Percentiles rank a stretch among this genome's conserved stretches.
Evolutionary conservation across 305 asterid species (phyloP).

Genomic region (Solanum hybrid): DNA sequence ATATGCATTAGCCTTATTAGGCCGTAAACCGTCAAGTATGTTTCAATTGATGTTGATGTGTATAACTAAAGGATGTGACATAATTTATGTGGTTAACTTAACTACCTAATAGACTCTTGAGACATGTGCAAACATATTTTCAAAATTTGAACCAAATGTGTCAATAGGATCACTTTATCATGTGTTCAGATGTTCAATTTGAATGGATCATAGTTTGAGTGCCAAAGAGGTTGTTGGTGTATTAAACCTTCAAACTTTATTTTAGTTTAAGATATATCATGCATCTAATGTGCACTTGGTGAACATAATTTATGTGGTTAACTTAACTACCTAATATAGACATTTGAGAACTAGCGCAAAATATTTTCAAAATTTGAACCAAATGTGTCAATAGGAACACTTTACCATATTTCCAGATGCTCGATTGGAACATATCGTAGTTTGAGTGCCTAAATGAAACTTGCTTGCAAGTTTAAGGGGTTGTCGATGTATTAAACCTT

Average conservation of each 20-base stretch:
- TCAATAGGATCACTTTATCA: background rate
- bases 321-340: background rate
- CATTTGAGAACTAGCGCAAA: background rate
- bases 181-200: background rate
- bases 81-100: background rate
- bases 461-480: background rate
- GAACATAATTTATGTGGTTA: background rate
- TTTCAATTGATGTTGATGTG: background rate
- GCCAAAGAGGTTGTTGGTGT: background rate
- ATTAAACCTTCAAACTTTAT: background rate
- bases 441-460: background rate
- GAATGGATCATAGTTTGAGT: background rate
- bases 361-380: background rate
- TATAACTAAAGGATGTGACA: background rate
- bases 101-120: background rate
- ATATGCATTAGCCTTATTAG: background rate
- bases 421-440: background rate
- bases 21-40: background rate
- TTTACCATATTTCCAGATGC: background rate
- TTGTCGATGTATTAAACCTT: background rate
- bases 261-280: background rate
- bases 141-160: background rate
- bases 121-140: background rate
- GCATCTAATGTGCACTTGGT: background rate
- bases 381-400: background rate